Evolutionary conservation across 2,329 filamentous ascomycete species (phyloP).

Genomic region (Sporothrix phasma): DNA sequence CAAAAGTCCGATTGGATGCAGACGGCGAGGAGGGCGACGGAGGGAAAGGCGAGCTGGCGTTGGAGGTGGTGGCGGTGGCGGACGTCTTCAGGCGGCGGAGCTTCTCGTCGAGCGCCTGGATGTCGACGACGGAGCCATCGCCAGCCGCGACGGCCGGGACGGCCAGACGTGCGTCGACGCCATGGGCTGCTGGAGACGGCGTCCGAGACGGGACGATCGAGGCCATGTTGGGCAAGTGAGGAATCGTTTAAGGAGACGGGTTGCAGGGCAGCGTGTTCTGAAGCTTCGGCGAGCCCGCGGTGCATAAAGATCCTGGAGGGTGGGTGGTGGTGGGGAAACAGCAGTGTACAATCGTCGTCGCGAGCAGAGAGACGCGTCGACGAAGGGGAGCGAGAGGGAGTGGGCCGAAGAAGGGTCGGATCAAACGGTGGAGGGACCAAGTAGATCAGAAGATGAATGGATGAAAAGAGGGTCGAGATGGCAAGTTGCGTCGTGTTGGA

Average conservation of each 20-base stretch:
- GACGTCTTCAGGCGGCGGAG: constrained; percentile 42
- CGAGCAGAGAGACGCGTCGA: constrained; percentile 12
- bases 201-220: constrained; percentile 34
- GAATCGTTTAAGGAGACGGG: constrained; percentile 26
- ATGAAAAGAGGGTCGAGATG: background rate
- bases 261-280: constrained; percentile 32
- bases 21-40: background rate
- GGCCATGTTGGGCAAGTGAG: constrained; percentile 47
- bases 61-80: background rate
- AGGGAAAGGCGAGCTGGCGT: background rate
- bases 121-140: constrained; percentile 28
- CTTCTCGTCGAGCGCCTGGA: constrained; percentile 38
- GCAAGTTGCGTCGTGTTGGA: background rate
- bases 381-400: background rate
- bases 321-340: background rate
- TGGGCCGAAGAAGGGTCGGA: background rate
- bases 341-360: constrained; percentile 9
- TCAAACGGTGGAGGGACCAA: background rate
- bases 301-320: constrained; percentile 50
- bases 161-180: background rate
- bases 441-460: background rate
- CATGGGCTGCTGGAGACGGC: constrained; percentile 23
- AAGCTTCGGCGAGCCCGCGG: constrained; percentile 42
- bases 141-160: constrained; percentile 16
- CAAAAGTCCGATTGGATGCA: constrained; percentile 15